Conservation (phyloP, 352 stramenopile genomes). For the Globisporangium barbulae region DNA sequence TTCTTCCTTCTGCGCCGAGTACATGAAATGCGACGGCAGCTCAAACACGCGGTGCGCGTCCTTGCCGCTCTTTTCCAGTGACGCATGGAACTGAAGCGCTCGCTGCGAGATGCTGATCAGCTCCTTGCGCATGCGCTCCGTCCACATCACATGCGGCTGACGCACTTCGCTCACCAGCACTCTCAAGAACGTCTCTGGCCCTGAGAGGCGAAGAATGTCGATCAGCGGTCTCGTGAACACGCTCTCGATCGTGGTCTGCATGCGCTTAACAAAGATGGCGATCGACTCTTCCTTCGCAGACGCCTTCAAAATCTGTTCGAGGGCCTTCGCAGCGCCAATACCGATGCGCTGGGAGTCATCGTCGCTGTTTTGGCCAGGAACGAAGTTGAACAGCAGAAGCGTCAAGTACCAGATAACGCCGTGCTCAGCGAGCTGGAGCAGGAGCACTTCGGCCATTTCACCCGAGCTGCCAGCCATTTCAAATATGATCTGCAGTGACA, state of each 20-base stretch:
- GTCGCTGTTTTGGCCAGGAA: constrained; percentile 28
- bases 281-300: constrained; percentile 73
- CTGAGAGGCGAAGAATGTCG: constrained; percentile 59
- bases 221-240: constrained; percentile 79
- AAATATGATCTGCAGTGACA: constrained; percentile 80
- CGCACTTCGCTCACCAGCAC: constrained; percentile 71
- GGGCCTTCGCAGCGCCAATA: constrained; percentile 65
- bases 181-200: constrained; percentile 64
- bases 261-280: constrained; percentile 67
- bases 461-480: constrained; percentile 77
- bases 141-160: constrained; percentile 87
- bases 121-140: constrained; percentile 76
- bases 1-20: constrained; percentile 78
- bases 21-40: constrained; percentile 72
- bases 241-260: constrained; percentile 83
- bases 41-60: constrained; percentile 76
- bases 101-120: constrained; percentile 60
- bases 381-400: constrained; percentile 72
- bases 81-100: constrained; percentile 71
- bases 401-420: constrained; percentile 83
- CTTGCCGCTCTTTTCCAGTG: constrained; percentile 45
- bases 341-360: constrained; percentile 61
- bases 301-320: constrained; percentile 67
- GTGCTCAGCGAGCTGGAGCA: constrained; percentile 78
- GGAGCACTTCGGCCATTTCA: constrained; percentile 79